Evolutionary conservation across 2,329 filamentous ascomycete species (phyloP).

Genomic region (Lachnellula occidentalis): DNA sequence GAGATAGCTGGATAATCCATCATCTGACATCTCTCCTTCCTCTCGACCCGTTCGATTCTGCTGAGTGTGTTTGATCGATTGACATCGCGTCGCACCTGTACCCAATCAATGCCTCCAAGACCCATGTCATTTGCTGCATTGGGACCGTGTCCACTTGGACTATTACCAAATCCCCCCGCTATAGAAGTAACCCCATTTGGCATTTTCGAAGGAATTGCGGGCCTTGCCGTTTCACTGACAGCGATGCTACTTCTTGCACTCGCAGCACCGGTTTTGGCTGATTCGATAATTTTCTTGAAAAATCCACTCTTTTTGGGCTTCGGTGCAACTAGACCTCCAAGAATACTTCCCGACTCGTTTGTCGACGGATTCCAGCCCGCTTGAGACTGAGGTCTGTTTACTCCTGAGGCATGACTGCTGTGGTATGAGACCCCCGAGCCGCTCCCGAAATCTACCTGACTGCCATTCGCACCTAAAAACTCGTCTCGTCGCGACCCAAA

Average conservation of each 20-base stretch:
- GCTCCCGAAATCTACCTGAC: conserved; percentile 37
- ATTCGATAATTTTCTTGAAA: conserved; percentile 92
- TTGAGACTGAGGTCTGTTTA: conserved; percentile 53
- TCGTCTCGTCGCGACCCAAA: conserved; percentile 52
- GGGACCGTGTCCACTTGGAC: conserved; percentile 25
- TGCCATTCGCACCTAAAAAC: conserved; percentile 23
- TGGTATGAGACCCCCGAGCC: conserved; percentile 80
- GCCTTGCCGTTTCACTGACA: conserved; percentile 44
- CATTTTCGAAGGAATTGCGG: conserved; percentile 29
- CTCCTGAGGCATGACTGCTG: conserved; percentile 67
- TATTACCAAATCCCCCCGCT: conserved; percentile 40
- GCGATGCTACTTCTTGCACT: conserved; percentile 83
- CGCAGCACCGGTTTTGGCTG: conserved; percentile 88
- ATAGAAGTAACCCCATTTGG: conserved; percentile 42
- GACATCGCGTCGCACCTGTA: conserved; percentile 93
- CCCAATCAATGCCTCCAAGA: conserved; percentile 72
- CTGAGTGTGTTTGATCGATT: conserved; percentile 93
- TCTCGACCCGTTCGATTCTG: conserved; percentile 77
- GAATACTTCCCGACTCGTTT: conserved; percentile 59
- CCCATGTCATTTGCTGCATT: conserved; percentile 67
- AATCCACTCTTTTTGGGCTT: conserved; percentile 82
- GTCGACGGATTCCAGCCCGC: conserved; percentile 50
- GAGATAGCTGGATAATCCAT: conserved; percentile 84
- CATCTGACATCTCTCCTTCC: conserved; percentile 88
- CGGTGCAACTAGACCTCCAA: conserved; percentile 74